Evolutionary conservation across 345 rosid species (phyloP).

Genomic region (Pistacia atlantica): DNA sequence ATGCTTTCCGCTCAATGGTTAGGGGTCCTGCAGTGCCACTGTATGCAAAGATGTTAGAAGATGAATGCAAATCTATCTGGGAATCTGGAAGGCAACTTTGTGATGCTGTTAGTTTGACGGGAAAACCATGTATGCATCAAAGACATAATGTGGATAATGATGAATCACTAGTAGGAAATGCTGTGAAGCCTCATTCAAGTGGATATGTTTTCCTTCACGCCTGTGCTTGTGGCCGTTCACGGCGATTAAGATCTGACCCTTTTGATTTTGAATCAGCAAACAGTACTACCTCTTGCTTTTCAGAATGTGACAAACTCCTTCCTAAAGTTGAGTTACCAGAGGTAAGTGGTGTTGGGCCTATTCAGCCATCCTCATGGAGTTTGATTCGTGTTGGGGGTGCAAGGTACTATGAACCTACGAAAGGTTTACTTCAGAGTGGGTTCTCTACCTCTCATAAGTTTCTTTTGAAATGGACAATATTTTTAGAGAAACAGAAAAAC

Average conservation of each 20-base stretch:
- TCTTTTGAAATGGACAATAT: conserved; percentile 64
- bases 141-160: conserved; percentile 47
- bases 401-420: conserved; percentile 69
- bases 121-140: conserved; percentile 79
- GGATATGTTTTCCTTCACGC: conserved; percentile 84
- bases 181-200: conserved; percentile 62
- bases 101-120: conserved; percentile 89
- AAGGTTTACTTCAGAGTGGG: conserved; percentile 83
- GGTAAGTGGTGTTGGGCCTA: conserved; percentile 41
- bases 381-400: conserved; percentile 72
- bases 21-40: conserved; percentile 70
- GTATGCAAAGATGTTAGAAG: conserved; percentile 63
- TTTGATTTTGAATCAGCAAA: conserved; percentile 83
- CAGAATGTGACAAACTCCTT: conserved; percentile 72
- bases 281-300: conserved; percentile 46
- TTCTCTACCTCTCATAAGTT: conserved; percentile 61
- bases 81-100: conserved; percentile 84
- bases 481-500: conserved; percentile 47
- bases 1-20: conserved; percentile 67
- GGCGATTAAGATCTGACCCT: conserved; percentile 61
- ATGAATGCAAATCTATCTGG: conserved; percentile 78
- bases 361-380: conserved; percentile 71
- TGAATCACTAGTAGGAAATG: conserved; percentile 30
- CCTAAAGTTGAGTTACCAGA: conserved; percentile 58
- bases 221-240: conserved; percentile 85